Percentiles rank a stretch among this genome's conserved stretches.
Evolutionary conservation across 345 rosid genomes (phyloP).

Genomic region (Citrus hindsii): DNA sequence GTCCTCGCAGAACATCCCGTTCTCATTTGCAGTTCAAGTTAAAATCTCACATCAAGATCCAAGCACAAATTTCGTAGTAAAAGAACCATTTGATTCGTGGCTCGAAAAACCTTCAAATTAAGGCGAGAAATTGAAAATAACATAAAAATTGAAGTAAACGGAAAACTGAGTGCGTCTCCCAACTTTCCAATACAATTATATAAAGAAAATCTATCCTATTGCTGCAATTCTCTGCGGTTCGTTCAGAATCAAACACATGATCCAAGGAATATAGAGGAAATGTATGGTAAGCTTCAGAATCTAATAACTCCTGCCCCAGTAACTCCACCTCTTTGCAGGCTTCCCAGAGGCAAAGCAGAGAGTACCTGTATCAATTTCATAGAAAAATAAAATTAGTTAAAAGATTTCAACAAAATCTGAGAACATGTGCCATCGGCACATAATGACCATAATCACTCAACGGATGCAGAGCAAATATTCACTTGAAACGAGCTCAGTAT

Average conservation of each 20-base stretch:
- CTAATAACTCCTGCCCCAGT: conserved; percentile 97
- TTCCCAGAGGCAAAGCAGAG: conserved; percentile 86
- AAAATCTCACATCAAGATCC: neutral
- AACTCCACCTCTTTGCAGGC: conserved; percentile 92
- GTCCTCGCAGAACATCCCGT: too few relatives aligned
- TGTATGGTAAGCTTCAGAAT: neutral
- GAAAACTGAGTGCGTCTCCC: neutral
- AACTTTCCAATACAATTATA: neutral
- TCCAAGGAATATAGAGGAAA: neutral
- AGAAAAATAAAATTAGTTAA: neutral
- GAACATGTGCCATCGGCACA: neutral
- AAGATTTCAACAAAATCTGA: neutral
- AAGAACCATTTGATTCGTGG: neutral
- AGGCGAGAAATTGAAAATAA: neutral
- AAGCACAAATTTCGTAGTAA: neutral
- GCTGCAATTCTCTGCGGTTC: too few relatives aligned
- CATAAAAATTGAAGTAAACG: neutral
- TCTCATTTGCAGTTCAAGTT: neutral
- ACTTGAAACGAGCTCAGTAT: neutral
- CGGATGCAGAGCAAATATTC: neutral
- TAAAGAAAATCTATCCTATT: neutral
- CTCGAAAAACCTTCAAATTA: neutral
- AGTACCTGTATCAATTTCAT: conserved; percentile 47
- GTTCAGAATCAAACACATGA: neutral
- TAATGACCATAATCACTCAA: neutral